Percentiles rank a stretch among this genome's conserved stretches.
Conservation (phyloP, 2,329 filamentous ascomycete genomes). For the Leptographium lundbergii region DNA sequence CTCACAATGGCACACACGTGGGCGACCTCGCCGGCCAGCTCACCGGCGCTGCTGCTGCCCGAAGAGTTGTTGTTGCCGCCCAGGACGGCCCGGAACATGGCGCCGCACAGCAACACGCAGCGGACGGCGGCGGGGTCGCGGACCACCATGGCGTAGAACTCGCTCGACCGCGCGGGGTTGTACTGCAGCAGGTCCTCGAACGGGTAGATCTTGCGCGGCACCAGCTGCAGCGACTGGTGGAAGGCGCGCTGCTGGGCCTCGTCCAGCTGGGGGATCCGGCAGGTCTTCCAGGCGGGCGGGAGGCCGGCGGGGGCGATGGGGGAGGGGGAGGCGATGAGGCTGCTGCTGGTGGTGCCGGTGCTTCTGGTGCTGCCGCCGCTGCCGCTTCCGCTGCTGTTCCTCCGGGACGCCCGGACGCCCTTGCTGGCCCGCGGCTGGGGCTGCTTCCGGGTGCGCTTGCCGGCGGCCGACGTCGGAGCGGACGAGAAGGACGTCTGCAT, state of each 20-base stretch:
- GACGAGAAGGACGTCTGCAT: neutral
- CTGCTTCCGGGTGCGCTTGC: neutral
- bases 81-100: constrained; percentile 15
- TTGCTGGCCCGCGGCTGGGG: neutral
- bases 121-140: constrained; percentile 16
- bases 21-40: constrained; percentile 10
- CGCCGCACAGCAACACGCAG: constrained; percentile 19
- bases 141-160: constrained; percentile 16
- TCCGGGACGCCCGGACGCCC: neutral
- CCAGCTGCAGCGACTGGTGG: constrained; percentile 15
- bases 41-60: constrained; percentile 10
- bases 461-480: neutral
- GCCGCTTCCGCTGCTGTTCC: neutral
- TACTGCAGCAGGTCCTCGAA: constrained; percentile 19
- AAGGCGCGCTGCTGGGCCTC: constrained; percentile 17
- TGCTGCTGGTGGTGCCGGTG: neutral
- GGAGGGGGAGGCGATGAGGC: neutral
- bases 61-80: constrained; percentile 10
- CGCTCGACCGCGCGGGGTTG: constrained; percentile 16
- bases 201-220: constrained; percentile 20
- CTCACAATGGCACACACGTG: constrained; percentile 12
- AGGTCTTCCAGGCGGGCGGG: constrained; percentile 9
- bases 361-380: neutral
- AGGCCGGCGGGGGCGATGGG: neutral
- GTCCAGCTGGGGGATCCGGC: constrained; percentile 11